These are phyloP conservation scores for Linnemannia zychae DNA, from an alignment of 192 early-diverging fungal genomes.

Conservation along the genomic window DNA sequence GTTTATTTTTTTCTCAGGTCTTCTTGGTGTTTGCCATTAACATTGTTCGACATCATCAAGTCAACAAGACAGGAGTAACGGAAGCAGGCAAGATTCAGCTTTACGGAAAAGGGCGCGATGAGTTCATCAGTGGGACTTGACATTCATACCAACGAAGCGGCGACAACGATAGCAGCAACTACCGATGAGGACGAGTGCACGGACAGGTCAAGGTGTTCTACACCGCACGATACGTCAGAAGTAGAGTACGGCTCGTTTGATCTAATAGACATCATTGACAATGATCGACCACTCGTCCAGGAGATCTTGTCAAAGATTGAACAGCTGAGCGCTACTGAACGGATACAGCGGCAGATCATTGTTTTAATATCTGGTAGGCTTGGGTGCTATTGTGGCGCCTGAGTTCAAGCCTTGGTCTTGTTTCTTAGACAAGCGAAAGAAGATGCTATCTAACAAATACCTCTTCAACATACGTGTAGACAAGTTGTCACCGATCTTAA, in stretches of 20 bases:
- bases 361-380: conserved; percentile 30
- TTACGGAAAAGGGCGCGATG: background rate
- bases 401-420: background rate
- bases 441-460: background rate
- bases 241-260: background rate
- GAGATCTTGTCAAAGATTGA: conserved; percentile 21
- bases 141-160: background rate
- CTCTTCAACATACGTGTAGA: conserved; percentile 7
- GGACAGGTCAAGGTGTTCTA: background rate
- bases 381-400: background rate
- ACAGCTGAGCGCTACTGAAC: conserved; percentile 18
- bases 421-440: no score
- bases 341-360: conserved; percentile 1
- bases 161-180: background rate
- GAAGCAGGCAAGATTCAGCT: background rate
- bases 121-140: background rate
- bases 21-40: background rate
- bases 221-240: background rate
- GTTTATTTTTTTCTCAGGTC: no score
- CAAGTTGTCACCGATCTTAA: conserved; percentile 35
- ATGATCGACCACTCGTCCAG: background rate
- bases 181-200: background rate
- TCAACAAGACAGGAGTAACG: background rate
- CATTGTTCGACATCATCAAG: no score
- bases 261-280: background rate